Conservation (phyloP, 2,329 filamentous ascomycete genomes). For the Alternaria infectoria region DNA sequence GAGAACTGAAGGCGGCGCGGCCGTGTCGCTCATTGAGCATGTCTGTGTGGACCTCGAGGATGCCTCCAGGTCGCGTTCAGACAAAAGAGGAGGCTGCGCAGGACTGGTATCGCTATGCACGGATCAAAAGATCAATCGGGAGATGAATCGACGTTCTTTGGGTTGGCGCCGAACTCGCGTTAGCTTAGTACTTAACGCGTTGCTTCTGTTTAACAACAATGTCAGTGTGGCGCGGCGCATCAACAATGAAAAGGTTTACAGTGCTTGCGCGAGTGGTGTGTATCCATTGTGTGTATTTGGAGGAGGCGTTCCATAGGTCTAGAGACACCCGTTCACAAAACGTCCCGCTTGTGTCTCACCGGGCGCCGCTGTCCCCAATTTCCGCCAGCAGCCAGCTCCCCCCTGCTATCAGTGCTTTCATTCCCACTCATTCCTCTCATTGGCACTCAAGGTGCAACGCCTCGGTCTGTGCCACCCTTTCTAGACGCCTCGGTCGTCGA, state of each 20-base stretch:
- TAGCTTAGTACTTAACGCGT: slow-evolving; percentile 7
- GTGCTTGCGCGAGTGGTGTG: neutral
- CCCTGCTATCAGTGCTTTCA: slow-evolving; percentile 14
- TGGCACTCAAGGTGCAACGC: slow-evolving; percentile 4
- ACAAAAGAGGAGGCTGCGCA: slow-evolving; percentile 20
- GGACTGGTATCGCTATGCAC: slow-evolving; percentile 20
- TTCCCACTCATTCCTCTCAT: slow-evolving; percentile 1
- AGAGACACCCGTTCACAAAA: slow-evolving; percentile 5
- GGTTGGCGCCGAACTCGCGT: slow-evolving; percentile 8
- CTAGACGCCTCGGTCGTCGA: neutral
- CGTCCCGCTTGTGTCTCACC: slow-evolving; percentile 13
- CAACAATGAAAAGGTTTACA: neutral
- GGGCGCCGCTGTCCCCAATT: slow-evolving; percentile 14
- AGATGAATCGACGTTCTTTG: slow-evolving; percentile 17
- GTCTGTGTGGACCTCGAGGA: slow-evolving; percentile 20
- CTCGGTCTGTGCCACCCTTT: slow-evolving; percentile 7
- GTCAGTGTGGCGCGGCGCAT: slow-evolving; percentile 2
- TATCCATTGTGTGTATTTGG: neutral
- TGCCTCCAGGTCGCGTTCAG: slow-evolving; percentile 24
- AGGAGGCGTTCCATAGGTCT: slow-evolving; percentile 3
- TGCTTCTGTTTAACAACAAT: slow-evolving; percentile 11
- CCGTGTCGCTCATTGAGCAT: slow-evolving; percentile 36
- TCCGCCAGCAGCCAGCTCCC: slow-evolving; percentile 14
- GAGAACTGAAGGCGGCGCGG: slow-evolving; percentile 22
- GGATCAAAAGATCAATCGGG: slow-evolving; percentile 13